Evolutionary conservation across 192 early-diverging fungal species (phyloP).

Genomic region (Lobosporangium transversale): DNA sequence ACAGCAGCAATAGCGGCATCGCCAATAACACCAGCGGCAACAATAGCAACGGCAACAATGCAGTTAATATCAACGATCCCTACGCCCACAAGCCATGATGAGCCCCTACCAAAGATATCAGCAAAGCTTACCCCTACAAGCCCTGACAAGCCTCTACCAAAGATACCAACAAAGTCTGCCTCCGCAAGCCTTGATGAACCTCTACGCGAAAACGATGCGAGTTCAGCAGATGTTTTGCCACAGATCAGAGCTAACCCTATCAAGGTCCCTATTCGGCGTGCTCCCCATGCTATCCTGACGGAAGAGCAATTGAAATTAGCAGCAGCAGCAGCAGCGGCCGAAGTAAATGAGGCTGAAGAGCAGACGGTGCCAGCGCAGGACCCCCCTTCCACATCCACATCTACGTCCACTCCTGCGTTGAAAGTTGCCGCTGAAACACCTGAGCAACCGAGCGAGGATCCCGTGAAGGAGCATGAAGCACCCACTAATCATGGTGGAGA

Average conservation of each 20-base stretch:
- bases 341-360: too few relatives aligned
- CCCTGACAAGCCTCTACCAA: constrained; percentile 3
- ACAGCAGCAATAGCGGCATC: constrained; percentile 30
- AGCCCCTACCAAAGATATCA: not conserved
- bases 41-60: constrained; percentile 18
- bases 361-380: too few relatives aligned
- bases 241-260: constrained; percentile 45
- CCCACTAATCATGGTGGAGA: too few relatives aligned
- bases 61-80: not conserved
- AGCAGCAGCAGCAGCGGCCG: not conserved
- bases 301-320: constrained; percentile 15
- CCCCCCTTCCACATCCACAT: too few relatives aligned
- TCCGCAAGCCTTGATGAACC: not conserved
- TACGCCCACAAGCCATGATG: not conserved
- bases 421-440: too few relatives aligned
- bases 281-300: constrained; percentile 31
- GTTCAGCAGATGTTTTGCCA: constrained; percentile 17
- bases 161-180: not conserved
- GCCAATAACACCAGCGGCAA: constrained; percentile 18
- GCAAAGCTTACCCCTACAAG: too few relatives aligned
- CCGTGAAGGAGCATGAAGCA: too few relatives aligned
- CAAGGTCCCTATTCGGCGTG: constrained; percentile 21
- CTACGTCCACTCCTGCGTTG: too few relatives aligned
- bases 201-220: constrained; percentile 8
- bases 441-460: too few relatives aligned